Conservation (phyloP, 1,284 basidiomycete species). For the Stygiomarasmius scandens region DNA sequence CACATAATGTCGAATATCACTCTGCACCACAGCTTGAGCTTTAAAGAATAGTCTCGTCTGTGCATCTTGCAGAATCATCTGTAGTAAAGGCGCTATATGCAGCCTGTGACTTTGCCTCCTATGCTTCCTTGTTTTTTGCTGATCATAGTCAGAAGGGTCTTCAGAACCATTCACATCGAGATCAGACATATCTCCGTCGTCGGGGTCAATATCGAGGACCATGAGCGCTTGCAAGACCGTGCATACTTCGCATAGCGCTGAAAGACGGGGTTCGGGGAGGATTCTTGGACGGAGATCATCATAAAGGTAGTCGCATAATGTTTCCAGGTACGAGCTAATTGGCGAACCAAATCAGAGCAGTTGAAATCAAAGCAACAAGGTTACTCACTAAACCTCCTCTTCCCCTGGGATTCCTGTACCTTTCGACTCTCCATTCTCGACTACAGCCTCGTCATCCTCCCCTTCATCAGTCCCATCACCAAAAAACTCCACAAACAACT, state of each 20-base stretch:
- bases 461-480: background rate
- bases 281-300: slow-evolving; percentile 93
- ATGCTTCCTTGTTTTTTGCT: background rate
- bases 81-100: slow-evolving; percentile 73
- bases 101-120: slow-evolving; percentile 17
- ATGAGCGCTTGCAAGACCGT: slow-evolving; percentile 92
- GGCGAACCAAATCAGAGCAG: slow-evolving; percentile 7
- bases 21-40: slow-evolving; percentile 87
- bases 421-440: background rate
- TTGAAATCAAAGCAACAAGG: background rate
- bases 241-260: slow-evolving; percentile 89
- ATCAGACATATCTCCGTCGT: slow-evolving; percentile 30
- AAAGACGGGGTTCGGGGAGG: slow-evolving; percentile 85
- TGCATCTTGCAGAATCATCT: slow-evolving; percentile 91
- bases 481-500: slow-evolving; percentile 84
- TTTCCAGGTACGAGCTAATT: slow-evolving; percentile 81
- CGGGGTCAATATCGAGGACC: slow-evolving; percentile 75
- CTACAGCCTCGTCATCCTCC: background rate
- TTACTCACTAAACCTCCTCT: slow-evolving; percentile 78
- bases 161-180: slow-evolving; percentile 39
- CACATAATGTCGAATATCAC: slow-evolving; percentile 82
- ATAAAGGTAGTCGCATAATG: slow-evolving; percentile 89
- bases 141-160: background rate
- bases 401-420: slow-evolving; percentile 64
- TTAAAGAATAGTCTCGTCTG: slow-evolving; percentile 94